phyloP scores from a whole-genome alignment of 2,329 filamentous ascomycete species.

The Escovopsis sp. region DNA sequence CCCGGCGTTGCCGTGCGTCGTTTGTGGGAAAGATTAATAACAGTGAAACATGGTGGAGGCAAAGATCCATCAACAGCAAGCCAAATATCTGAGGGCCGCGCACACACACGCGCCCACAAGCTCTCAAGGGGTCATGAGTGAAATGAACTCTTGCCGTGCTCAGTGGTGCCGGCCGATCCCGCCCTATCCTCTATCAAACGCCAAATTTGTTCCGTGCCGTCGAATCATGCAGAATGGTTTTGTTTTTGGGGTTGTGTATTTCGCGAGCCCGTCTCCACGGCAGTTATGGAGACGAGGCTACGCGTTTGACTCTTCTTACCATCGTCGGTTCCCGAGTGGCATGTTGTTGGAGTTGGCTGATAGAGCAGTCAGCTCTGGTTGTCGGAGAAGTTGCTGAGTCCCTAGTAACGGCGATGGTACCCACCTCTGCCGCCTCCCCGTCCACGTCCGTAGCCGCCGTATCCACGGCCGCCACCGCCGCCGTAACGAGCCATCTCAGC shows the following conservation, averaged over 20 bases:
- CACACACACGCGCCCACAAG: conserved; percentile 6
- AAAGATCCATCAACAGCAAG: conserved; percentile 5
- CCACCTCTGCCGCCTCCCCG: conserved; percentile 38
- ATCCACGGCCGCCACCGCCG: conserved; percentile 61
- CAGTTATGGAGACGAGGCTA: background rate
- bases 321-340: conserved; percentile 35
- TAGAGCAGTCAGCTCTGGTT: conserved; percentile 21
- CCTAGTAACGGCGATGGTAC: conserved; percentile 21
- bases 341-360: conserved; percentile 35
- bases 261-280: background rate
- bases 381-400: conserved; percentile 9
- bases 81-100: conserved; percentile 6
- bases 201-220: conserved; percentile 11
- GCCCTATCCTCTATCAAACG: conserved; percentile 19
- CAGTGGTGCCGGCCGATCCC: conserved; percentile 8
- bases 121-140: too few species aligned
- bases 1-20: too few species aligned
- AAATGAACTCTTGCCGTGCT: too few species aligned
- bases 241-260: background rate
- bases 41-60: conserved; percentile 2
- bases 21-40: conserved; percentile 2
- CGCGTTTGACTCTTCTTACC: conserved; percentile 24
- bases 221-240: background rate
- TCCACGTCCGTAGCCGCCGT: conserved; percentile 56
- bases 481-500: conserved; percentile 91